Evolutionary conservation across 345 rosid species (phyloP).

Genomic region (Lenwebbia sp.): DNA sequence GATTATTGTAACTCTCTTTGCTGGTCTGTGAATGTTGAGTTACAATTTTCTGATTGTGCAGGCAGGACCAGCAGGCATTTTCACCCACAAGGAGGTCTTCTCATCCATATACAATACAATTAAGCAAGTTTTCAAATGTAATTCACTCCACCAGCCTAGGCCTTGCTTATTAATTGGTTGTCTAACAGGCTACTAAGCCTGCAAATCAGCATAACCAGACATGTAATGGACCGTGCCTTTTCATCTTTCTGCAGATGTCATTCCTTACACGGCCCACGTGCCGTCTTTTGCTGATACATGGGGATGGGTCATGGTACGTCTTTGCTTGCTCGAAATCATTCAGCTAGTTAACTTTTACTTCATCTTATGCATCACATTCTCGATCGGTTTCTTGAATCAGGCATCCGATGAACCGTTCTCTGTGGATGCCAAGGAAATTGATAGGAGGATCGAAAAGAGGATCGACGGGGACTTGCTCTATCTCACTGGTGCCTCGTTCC

Average conservation of each 20-base stretch:
- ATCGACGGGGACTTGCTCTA: constrained; percentile 59
- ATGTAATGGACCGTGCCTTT: not conserved
- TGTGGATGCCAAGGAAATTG: constrained; percentile 51
- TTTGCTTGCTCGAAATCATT: not conserved
- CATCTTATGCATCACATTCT: not conserved
- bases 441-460: constrained; percentile 54
- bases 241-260: constrained; percentile 45
- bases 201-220: not conserved
- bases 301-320: constrained; percentile 94
- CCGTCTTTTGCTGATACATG: constrained; percentile 98
- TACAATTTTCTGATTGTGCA: not conserved
- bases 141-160: not conserved
- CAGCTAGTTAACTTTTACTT: not conserved
- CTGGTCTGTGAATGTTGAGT: not conserved
- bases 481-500: constrained; percentile 71
- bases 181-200: not conserved
- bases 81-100: constrained; percentile 91
- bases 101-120: constrained; percentile 84
- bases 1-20: not conserved
- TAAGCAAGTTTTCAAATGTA: constrained; percentile 88
- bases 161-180: not conserved
- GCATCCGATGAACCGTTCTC: constrained; percentile 81
- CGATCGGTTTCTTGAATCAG: constrained; percentile 8
- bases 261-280: constrained; percentile 85
- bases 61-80: constrained; percentile 99